Evolutionary conservation across 495 filamentous ascomycete species (phyloP), one percentile per base, ranked within the genome.

Genomic region (Parmelia sp.): DNA sequence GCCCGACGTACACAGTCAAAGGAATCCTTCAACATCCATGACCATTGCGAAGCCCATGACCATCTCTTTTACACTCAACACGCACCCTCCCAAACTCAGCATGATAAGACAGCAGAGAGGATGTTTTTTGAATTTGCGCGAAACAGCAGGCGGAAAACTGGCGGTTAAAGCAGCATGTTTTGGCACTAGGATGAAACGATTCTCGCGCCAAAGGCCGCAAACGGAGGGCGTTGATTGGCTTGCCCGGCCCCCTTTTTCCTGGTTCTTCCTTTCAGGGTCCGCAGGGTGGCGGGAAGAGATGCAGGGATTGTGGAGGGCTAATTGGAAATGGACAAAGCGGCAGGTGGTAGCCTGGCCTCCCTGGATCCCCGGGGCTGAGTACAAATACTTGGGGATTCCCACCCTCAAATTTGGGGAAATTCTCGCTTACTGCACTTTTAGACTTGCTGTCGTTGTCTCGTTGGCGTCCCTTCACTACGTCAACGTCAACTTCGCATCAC

Each of bases 361-460:
- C 6, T 8, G 39, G 39, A 35, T 31, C n/a, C 33, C 29, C 23
- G 58, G 42, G 29, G 14, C n/a, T 44, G 61, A 58, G 36, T 63
- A 63, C 58, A 66, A 62, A 31, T 31, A 35, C 15, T 31, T 23
- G 35, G 25, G 14, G 29, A 29, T 56, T 57, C 64, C 40, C 55
- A 31, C 59, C 61, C 63, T 21, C 59, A 51, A 45, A 27, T 65
- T 62, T 51, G 25, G 3, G 23, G 36, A 42, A 62, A 53, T 37
- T 67, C 51, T 55, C 51, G 51, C 57, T 68, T 65, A 59, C 49
- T 58, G 53, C 12, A n/a, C 63, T 42, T 44, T 39, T 25, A 57
- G 58, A 61, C 23, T 58, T 65, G 64, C 36, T 39, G 59, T 47
- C 49, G 62, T 68, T 65, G 66, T 65, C n/a, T n/a, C 66, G 55